phyloP scores from a whole-genome alignment of 2,329 filamentous ascomycete species.

The Fusarium nurragi region DNA sequence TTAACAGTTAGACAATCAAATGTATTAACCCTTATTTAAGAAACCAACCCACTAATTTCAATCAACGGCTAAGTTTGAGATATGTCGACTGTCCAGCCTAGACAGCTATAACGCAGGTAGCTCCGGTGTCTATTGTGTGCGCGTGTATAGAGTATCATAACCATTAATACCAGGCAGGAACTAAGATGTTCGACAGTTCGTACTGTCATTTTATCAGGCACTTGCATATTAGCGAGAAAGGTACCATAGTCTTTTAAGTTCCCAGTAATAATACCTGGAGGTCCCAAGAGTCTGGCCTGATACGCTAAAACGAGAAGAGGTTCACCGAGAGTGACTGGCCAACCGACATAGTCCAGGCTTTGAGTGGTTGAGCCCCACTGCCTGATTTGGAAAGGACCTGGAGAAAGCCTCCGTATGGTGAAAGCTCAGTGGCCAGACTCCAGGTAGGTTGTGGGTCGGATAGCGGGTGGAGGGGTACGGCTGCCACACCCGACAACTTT shows the following conservation, averaged over 20 bases:
- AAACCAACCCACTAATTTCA: too few species aligned
- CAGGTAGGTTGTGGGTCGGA: slow-evolving; percentile 33
- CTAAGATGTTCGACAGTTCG: too few species aligned
- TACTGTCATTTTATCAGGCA: background rate
- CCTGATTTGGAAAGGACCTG: slow-evolving; percentile 27
- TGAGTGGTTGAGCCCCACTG: slow-evolving; percentile 37
- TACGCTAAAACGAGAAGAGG: slow-evolving; percentile 34
- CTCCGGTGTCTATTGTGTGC: too few species aligned
- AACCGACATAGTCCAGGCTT: slow-evolving; percentile 21
- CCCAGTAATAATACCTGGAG: background rate
- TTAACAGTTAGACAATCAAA: too few species aligned
- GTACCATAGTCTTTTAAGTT: background rate
- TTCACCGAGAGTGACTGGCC: slow-evolving; percentile 42
- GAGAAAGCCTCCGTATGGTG: slow-evolving; percentile 9
- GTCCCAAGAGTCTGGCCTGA: background rate
- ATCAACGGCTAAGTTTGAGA: too few species aligned
- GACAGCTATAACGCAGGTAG: too few species aligned
- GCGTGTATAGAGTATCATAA: too few species aligned
- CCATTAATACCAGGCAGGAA: too few species aligned
- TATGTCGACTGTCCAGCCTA: too few species aligned
- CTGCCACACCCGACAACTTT: slow-evolving; percentile 31
- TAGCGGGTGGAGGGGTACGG: slow-evolving; percentile 33
- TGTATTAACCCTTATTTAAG: too few species aligned
- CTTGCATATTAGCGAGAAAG: background rate
- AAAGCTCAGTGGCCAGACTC: slow-evolving; percentile 33